Evolutionary conservation across 768 basidiomycete species (phyloP), one percentile per base, ranked within the genome.

Genomic region (Amanita rubescens): DNA sequence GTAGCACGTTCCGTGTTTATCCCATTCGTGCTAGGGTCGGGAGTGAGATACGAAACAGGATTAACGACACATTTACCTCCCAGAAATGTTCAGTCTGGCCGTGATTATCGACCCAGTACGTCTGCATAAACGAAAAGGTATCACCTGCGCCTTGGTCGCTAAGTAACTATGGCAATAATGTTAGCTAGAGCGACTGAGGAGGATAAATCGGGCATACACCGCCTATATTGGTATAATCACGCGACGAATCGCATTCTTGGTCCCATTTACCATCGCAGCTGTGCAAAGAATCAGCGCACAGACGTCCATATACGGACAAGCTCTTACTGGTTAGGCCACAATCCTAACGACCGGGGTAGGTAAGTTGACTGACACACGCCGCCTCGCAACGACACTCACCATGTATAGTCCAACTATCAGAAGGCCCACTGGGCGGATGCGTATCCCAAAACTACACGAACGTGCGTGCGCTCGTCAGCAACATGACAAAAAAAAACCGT

Each of bases 361-460:
- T 30, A 30, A n/a, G 17, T 27, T 17, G 24, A 7, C 25, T 25
- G 30, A 27, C 1, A 30, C 32, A 30, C 27, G 46, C 3, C 1
- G 0, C 20, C 3, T n/a, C 8, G 14, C 30, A 30, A 24, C 25
- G 24, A 17, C 10, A 60, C 72, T 48, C 49, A 78, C 81, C 78
- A 47, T 80, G 80, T 54, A 82, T 77, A 1, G 79, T 83, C 80
- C 82, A 84, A 59, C 75, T 75, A 56, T 79, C 58, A 2, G 60
- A 60, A 6, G 82, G 82, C 8, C 82, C 80, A 11, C 71, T 74
- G 9, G 70, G 47, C 0, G 77, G 72, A 25, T 74, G 56, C 1
- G 73, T 77, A 53, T 82, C 79, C 80, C 82, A 84, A 64, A 82
- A 79, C 75, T 79, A 27, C 27, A 59, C n/a, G n/a, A n/a, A n/a